Evolutionary conservation across 2,329 filamentous ascomycete genomes (phyloP), one percentile per base, ranked within the genome.

Genomic region (Ophiostoma pallidulum): DNA sequence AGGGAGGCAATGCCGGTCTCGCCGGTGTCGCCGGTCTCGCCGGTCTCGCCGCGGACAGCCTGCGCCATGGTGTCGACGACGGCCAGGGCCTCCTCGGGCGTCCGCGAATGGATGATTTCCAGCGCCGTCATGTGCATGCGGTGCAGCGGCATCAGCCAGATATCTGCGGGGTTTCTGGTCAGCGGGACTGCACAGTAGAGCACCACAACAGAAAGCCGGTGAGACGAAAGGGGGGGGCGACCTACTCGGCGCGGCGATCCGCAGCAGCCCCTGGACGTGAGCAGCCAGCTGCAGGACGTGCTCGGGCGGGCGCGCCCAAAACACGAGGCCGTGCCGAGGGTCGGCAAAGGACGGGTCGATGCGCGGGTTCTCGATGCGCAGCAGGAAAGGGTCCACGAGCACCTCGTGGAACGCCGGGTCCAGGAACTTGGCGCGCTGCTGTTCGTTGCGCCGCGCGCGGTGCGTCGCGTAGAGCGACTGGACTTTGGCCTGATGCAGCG

Each of bases 131-230:
- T 78, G 65, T 97, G 91, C 60, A 95, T 81, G 51, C 77, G 76
- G 46, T 83, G 71, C 9, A 73, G 65, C 0, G 90, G 88, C 84
- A 94, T 94, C 37, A 91, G 72, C 91, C 91, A 97, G 22, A 94
- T 67, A 54, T 74, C 86, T 36, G 20, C 31, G 7, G 29, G 35
- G n/a, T n/a, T n/a, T n/a, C n/a, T n/a, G n/a, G n/a, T n/a, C n/a
- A n/a, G n/a, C n/a, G n/a, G n/a, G n/a, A n/a, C n/a, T n/a, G n/a
- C n/a, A n/a, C n/a, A n/a, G n/a, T n/a, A n/a, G n/a, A n/a, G n/a
- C n/a, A n/a, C n/a, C n/a, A n/a, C n/a, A n/a, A n/a, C n/a, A n/a
- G n/a, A n/a, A n/a, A n/a, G n/a, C n/a, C n/a, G n/a, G n/a, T n/a
- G n/a, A n/a, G n/a, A n/a, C n/a, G n/a, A n/a, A n/a, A n/a, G n/a